Evolutionary conservation across 1,284 basidiomycete species (phyloP).

Genomic region (Hemileia vastatrix): DNA sequence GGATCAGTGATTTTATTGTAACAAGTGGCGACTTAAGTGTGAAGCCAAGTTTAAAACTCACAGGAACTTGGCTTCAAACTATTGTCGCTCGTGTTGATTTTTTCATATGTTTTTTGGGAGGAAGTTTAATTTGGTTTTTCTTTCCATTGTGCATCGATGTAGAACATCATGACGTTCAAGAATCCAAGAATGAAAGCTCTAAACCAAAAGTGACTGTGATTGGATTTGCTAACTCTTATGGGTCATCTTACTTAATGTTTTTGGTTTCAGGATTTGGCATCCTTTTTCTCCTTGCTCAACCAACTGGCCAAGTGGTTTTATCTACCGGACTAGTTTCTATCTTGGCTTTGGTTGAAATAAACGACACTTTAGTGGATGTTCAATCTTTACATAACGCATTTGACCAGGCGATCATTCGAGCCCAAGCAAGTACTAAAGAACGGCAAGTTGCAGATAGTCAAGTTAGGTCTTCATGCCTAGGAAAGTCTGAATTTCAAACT

Average conservation of each 20-base stretch:
- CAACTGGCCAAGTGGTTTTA: constrained; percentile 71
- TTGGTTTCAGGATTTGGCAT: constrained; percentile 58
- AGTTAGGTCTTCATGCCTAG: constrained; percentile 42
- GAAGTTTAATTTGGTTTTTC: constrained; percentile 58
- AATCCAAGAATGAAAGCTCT: constrained; percentile 19
- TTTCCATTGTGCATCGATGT: constrained; percentile 65
- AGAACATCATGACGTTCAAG: constrained; percentile 33
- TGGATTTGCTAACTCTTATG: constrained; percentile 83
- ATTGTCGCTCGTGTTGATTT: constrained; percentile 57
- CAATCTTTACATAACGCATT: constrained; percentile 47
- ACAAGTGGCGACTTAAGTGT: background rate
- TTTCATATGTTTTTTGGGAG: constrained; percentile 51
- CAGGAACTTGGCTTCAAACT: constrained; percentile 49
- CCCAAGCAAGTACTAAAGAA: constrained; percentile 8
- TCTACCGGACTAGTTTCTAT: constrained; percentile 57
- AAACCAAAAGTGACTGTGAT: constrained; percentile 58
- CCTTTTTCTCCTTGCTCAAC: constrained; percentile 60
- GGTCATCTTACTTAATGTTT: constrained; percentile 74
- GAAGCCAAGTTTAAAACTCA: constrained; percentile 32
- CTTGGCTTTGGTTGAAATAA: constrained; percentile 62
- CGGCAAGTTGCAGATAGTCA: background rate
- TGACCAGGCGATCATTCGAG: constrained; percentile 24
- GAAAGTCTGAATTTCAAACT: constrained; percentile 48
- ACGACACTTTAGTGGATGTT: constrained; percentile 69
- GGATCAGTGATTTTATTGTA: constrained; percentile 62